Evolutionary conservation across 2,329 filamentous ascomycete genomes (phyloP), one percentile per base, ranked within the genome.

Genomic region (Exophiala aquamarina): DNA sequence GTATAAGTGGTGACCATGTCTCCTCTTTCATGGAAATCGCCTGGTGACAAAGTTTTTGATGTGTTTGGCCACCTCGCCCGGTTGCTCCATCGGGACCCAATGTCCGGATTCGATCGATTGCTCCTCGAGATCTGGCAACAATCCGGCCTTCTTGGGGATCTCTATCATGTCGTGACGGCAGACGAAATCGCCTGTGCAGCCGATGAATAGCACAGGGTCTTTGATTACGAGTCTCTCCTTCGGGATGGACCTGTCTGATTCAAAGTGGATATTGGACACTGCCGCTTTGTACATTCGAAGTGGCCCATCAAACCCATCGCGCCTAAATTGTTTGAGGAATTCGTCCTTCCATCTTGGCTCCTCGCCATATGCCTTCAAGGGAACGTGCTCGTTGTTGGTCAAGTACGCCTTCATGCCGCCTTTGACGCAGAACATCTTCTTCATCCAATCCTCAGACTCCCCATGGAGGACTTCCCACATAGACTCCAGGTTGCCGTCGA

Each of bases 401-500:
- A 68, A 49, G 14, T 53, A 61, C 2, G 58, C 37, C 7, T 66
- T 61, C 55, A 72, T 62, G 3, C 61, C 68, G 29, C 63, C 68
- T 1, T 59, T 60, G 0, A 42, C 51, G 44, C 68, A 71, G 54
- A 70, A 70, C 26, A 70, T 60, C 9, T 65, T 50, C 13, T 62
- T 59, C 62, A 68, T 61, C 58, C 63, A 66, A 34, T 57, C 55
- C 1, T 52, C 47, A 1, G 56, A 60, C 1, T 63, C 59, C 7
- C 64, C 62, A 47, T 73, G 68, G 29, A 65, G 49, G 3, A 54
- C 61, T 20, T 59, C 44, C 50, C 65, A 74, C 4, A 67, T 41
- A 13, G 65, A 65, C 20, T 73, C 70, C 0, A 70, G 49, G 44
- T 74, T 65, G 20, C 55, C 47, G 5, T 63, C 59, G 21, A 77